Conservation (phyloP, 495 filamentous ascomycete genomes). For the Lindgomyces ingoldianus region DNA sequence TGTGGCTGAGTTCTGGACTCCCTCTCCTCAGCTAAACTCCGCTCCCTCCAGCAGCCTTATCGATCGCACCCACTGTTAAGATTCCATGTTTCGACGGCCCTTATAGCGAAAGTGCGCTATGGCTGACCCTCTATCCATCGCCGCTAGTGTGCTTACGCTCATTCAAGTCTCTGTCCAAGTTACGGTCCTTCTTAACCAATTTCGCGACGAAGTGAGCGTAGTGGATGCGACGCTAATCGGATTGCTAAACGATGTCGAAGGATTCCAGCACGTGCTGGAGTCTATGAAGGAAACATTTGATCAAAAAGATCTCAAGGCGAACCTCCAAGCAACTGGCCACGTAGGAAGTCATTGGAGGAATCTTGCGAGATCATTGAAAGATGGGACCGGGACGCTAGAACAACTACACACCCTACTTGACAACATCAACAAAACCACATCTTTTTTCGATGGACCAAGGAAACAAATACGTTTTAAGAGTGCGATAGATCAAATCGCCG, state of each 20-base stretch:
- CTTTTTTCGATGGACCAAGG: constrained; percentile 19
- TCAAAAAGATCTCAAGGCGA: constrained; percentile 3
- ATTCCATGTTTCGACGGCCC: background rate
- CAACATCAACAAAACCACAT: constrained; percentile 6
- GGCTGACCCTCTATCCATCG: constrained; percentile 33
- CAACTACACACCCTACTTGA: constrained; percentile 14
- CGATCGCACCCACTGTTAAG: background rate
- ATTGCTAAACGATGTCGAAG: constrained; percentile 29
- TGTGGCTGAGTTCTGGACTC: background rate
- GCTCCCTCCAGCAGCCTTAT: background rate
- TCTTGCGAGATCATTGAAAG: constrained; percentile 15
- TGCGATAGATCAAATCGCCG: constrained; percentile 18
- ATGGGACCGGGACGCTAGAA: constrained; percentile 16
- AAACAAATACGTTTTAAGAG: constrained; percentile 32
- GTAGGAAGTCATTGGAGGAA: constrained; percentile 30
- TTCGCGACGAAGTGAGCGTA: constrained; percentile 25
- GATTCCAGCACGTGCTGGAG: constrained; percentile 21
- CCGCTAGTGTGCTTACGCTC: constrained; percentile 18
- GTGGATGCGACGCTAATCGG: constrained; percentile 19
- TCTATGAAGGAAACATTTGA: constrained; percentile 33
- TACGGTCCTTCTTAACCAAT: constrained; percentile 21
- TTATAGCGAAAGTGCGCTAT: constrained; percentile 5
- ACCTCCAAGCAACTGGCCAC: constrained; percentile 23
- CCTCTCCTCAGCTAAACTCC: background rate
- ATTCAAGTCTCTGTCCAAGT: constrained; percentile 25